Conservation (phyloP, 1,284 basidiomycete species). For the Coniferiporia weirii region DNA sequence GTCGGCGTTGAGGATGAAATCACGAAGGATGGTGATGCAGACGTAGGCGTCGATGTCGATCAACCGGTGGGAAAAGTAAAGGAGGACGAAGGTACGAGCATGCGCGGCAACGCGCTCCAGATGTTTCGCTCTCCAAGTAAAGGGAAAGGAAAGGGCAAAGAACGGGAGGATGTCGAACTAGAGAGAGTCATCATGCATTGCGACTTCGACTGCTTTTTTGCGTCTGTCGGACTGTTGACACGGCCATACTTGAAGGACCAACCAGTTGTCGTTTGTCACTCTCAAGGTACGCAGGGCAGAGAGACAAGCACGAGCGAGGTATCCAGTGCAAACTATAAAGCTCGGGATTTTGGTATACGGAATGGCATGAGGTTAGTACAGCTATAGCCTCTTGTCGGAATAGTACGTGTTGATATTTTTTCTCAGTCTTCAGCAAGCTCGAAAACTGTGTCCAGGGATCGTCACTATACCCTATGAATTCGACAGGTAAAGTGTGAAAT, state of each 20-base stretch:
- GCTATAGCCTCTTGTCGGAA: neutral
- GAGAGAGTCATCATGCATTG: conserved; percentile 86
- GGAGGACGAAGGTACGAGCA: conserved; percentile 35
- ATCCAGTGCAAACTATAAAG: conserved; percentile 93
- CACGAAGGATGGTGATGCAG: conserved; percentile 23
- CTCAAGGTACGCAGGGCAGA: conserved; percentile 60
- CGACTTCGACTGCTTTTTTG: conserved; percentile 98
- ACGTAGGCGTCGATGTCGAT: neutral
- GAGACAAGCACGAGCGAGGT: conserved; percentile 86
- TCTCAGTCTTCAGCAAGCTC: conserved; percentile 74
- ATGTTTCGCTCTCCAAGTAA: conserved; percentile 42
- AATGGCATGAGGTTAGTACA: conserved; percentile 92
- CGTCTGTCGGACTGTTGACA: conserved; percentile 78
- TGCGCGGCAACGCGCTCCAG: conserved; percentile 50
- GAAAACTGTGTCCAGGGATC: conserved; percentile 69
- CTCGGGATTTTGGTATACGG: conserved; percentile 80
- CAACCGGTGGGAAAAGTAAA: conserved; percentile 11
- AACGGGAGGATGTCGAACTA: conserved; percentile 23
- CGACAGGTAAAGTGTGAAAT: conserved; percentile 46
- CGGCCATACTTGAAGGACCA: conserved; percentile 79
- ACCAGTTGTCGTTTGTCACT: conserved; percentile 94
- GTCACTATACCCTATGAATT: conserved; percentile 91
- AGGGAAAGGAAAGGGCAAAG: conserved; percentile 49
- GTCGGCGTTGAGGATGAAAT: conserved; percentile 19
- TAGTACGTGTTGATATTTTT: conserved; percentile 5